Base-by-base conservation (phyloP, 2,329 filamentous ascomycete species). In the Cladosporium velox region DNA sequence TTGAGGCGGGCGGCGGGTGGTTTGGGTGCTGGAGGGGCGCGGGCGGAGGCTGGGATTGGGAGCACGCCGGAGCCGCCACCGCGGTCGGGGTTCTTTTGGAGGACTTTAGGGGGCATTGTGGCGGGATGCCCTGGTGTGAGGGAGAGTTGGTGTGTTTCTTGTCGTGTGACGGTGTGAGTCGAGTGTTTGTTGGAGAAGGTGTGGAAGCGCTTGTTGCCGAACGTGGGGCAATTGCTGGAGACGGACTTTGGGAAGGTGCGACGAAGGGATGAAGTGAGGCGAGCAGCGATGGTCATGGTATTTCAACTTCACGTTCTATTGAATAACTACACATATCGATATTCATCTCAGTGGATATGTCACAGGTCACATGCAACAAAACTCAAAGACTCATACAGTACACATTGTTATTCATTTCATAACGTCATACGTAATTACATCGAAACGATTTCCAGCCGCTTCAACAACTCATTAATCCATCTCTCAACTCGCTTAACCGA, bases 1-100 rank as follows among this genome's bases (percentile, higher is more conserved):
- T 98, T 98, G 74, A 96, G 86, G 67, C 91, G 90, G 65, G 88
- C 85, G 21, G 83, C 78, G 2, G 85, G 77, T 3, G 80, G 72
- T 70, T 85, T 84, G 35, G 69, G 61, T 26, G 54, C 65, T 67
- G 41, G 70, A 52, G 67, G 67, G 49, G 74, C 72, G 52, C 75
- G 68, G 21, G 73, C 69, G 26, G 75, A 73, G 7, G 74, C 72
- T 24, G 69, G 76, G 67, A 77, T 70, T n/a, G 72, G 72, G 49
- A 76, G 64, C 5, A 75, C 72, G 52, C 72, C 73, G 52, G 68
- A 67, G 41, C 65, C 51, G 18, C 72, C 69, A 21, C 65, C 38
- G 10, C 72, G 70, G 59, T 74, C 71, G 18, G 57, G 58, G 61
- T 67, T 67, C 68, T 75, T 76, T 15, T 72, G 69, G n/a, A 74